These are phyloP conservation scores for Dichomitus squalens DNA, from an alignment of 1,284 basidiomycete species.

Conservation along the genomic window DNA sequence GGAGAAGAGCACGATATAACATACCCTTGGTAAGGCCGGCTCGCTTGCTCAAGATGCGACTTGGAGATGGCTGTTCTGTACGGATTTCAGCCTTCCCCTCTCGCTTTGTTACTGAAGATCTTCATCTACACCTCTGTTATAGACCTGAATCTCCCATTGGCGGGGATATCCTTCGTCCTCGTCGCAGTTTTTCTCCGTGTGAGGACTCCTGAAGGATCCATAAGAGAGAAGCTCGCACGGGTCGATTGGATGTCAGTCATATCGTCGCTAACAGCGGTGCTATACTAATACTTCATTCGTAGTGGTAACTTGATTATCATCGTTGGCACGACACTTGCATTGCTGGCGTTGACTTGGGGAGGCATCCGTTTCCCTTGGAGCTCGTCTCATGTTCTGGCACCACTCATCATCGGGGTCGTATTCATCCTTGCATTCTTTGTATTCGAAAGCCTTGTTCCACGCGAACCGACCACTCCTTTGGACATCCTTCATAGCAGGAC, in stretches of 20 bases:
- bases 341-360: constrained; percentile 44
- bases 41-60: constrained; percentile 14
- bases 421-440: constrained; percentile 36
- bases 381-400: constrained; percentile 42
- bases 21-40: constrained; percentile 14
- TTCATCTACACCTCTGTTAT: not conserved
- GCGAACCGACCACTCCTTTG: constrained; percentile 22
- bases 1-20: too few species aligned
- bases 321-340: constrained; percentile 31
- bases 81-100: not conserved
- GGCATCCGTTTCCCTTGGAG: constrained; percentile 43
- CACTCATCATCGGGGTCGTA: constrained; percentile 42
- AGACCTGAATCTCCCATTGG: constrained; percentile 26
- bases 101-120: not conserved
- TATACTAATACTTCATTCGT: not conserved
- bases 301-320: constrained; percentile 45
- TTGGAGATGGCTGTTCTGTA: constrained; percentile 32
- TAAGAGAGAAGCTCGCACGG: constrained; percentile 25
- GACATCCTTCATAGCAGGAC: constrained; percentile 22
- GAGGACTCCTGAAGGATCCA: constrained; percentile 29
- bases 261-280: not conserved
- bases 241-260: constrained; percentile 33
- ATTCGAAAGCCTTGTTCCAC: constrained; percentile 25
- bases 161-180: constrained; percentile 18
- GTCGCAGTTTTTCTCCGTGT: constrained; percentile 28